Conservation (phyloP, 495 filamentous ascomycete species). For the Pyrenula aspistea region DNA sequence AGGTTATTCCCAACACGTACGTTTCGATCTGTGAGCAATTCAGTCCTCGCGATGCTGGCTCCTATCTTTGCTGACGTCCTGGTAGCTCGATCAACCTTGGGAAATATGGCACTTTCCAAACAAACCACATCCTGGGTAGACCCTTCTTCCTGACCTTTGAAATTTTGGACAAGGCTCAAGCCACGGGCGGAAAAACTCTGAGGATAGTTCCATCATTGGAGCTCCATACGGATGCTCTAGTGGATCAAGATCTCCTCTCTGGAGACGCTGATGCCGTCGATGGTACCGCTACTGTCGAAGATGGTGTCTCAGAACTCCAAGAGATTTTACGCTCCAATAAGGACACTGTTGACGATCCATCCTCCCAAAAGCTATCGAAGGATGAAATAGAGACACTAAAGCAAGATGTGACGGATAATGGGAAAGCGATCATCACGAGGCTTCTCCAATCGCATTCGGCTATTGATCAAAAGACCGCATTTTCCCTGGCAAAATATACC, state of each 20-base stretch:
- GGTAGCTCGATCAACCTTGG: conserved; percentile 68
- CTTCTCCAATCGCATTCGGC: conserved; percentile 74
- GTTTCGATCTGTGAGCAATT: conserved; percentile 21
- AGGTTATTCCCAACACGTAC: conserved; percentile 68
- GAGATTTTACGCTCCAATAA: conserved; percentile 67
- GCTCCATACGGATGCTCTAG: conserved; percentile 59
- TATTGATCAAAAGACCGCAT: conserved; percentile 86
- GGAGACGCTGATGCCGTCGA: conserved; percentile 29
- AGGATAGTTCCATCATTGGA: conserved; percentile 73
- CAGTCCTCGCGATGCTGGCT: conserved; percentile 1
- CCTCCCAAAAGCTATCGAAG: conserved; percentile 68
- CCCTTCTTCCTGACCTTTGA: conserved; percentile 90
- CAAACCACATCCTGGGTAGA: conserved; percentile 74
- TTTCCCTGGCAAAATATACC: conserved; percentile 89
- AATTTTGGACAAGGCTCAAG: conserved; percentile 58
- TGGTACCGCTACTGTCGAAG: conserved; percentile 9
- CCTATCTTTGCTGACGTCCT: too few relatives aligned
- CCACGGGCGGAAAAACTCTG: conserved; percentile 46
- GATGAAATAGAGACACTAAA: conserved; percentile 90
- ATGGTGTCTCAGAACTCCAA: conserved; percentile 35
- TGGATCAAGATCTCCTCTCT: conserved; percentile 38
- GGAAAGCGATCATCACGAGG: conserved; percentile 79
- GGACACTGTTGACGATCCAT: conserved; percentile 66
- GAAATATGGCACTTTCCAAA: conserved; percentile 79
- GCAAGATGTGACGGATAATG: conserved; percentile 59